These are phyloP conservation scores for Elaeis oleifera DNA, from an alignment of 202 grass and related monocot genomes.

Conservation along the genomic window DNA sequence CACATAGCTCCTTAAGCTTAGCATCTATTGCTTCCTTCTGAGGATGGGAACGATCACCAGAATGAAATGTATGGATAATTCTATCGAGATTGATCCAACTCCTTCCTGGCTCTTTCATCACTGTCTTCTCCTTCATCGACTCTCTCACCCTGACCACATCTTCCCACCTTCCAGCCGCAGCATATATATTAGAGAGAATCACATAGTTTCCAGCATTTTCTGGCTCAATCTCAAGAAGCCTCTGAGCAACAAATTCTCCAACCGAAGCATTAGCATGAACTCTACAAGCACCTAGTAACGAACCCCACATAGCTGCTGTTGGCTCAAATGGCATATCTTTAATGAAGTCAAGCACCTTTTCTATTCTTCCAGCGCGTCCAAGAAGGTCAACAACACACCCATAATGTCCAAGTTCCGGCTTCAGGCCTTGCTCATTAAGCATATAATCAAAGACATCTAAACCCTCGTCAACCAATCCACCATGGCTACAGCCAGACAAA, in stretches of 20 bases:
- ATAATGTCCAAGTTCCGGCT: conserved; percentile 44
- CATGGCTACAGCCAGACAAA: conserved; percentile 64
- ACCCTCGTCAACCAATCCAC: conserved; percentile 58
- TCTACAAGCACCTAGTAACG: conserved; percentile 60
- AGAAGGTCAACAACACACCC: conserved; percentile 76
- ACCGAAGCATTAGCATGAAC: conserved; percentile 48
- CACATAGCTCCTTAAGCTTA: conserved; percentile 44
- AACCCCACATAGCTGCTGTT: conserved; percentile 65
- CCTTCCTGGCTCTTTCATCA: conserved; percentile 55
- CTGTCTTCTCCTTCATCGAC: conserved; percentile 51
- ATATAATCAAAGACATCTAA: conserved; percentile 49
- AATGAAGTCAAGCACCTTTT: conserved; percentile 51
- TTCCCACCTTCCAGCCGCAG: conserved; percentile 60
- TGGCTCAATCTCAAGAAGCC: conserved; percentile 57
- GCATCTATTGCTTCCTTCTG: conserved; percentile 49
- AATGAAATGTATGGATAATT: conserved; percentile 52
- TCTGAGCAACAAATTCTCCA: conserved; percentile 49
- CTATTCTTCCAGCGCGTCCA: conserved; percentile 50
- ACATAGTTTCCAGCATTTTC: conserved; percentile 74
- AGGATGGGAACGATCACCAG: conserved; percentile 46
- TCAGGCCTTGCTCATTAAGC: conserved; percentile 40
- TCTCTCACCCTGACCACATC: conserved; percentile 56
- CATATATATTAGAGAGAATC: conserved; percentile 83
- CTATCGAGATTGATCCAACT: conserved; percentile 68
- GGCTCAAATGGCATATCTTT: conserved; percentile 53